Percentiles rank a stretch among this genome's conserved stretches.
These are phyloP conservation scores for Cryphonectria radicalis DNA, from an alignment of 2,329 filamentous ascomycete species.

Conservation along the genomic window DNA sequence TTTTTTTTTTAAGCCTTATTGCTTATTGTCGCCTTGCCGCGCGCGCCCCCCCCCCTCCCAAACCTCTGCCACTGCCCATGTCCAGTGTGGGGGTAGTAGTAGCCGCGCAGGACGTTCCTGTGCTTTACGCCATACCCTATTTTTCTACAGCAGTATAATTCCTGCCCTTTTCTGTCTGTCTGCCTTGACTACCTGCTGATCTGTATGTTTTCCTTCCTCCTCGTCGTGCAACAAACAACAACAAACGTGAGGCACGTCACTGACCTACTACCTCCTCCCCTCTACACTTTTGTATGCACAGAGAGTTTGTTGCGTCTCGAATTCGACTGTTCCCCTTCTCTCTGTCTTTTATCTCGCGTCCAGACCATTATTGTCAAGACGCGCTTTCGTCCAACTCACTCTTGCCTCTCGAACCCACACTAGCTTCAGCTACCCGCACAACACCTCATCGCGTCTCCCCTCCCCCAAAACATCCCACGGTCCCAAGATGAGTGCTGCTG, in stretches of 20 bases:
- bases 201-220: neutral
- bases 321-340: neutral
- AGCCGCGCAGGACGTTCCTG: neutral
- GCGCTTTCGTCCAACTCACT: slow-evolving; percentile 1
- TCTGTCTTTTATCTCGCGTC: neutral
- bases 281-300: neutral
- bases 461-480: neutral
- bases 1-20: neutral
- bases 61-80: neutral
- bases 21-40: neutral
- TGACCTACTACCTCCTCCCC: neutral
- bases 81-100: neutral
- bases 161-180: neutral
- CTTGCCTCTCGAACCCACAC: neutral
- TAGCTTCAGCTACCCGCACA: neutral
- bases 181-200: neutral
- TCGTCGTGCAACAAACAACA: slow-evolving; percentile 4
- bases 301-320: neutral
- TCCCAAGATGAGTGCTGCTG: slow-evolving; percentile 32
- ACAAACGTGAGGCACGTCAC: slow-evolving; percentile 21
- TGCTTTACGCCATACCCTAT: slow-evolving; percentile 1
- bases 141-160: neutral
- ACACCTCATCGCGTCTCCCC: slow-evolving; percentile 15
- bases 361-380: neutral
- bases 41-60: neutral